Evolutionary conservation across 148 eudicot species (phyloP), one percentile per base, ranked within the genome.

Genomic region (Persicaria tinctoria): DNA sequence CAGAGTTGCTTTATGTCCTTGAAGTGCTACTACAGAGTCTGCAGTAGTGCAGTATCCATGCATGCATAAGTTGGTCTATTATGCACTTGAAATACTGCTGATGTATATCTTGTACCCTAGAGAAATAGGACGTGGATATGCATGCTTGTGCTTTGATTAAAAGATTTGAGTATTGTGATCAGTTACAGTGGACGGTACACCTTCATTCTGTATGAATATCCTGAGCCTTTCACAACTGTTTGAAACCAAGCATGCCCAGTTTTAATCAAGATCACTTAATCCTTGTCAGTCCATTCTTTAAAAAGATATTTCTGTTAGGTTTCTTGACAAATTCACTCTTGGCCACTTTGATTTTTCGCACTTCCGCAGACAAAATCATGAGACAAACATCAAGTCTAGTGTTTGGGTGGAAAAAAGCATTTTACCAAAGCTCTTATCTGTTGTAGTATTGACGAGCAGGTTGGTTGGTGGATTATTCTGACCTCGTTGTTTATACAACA

Each of bases 241-340:
- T 73, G 80, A 74, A 79, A 84, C 86, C 84, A 76, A 73, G 80
- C 89, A 90, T 88, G 89, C 86, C 87, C 84, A 74, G 5, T 54
- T 55, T 55, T 18, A 32, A 32, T 32, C n/a, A 55, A 57, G 0
- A 57, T 57, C 54, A 69, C 46, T 72, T 82, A 56, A 63, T 57
- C 54, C 55, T 56, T 72, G 38, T 62, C 76, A 63, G 62, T n/a
- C 8, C 27, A 57, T 57, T 18, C 63, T 17, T 57, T 57, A 6
- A 57, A 17, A 18, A 20, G 3, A 17, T 56, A 57, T 5, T 20
- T 7, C 7, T 76, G 73, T 56, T 20, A 50, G 57, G 20, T 76
- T 68, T 68, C 23, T 59, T 73, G 74, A 73, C 77, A 80, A 63
- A 71, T 46, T 74, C 17, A 12, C 45, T n/a, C 32, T 74, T 44